Conservation (phyloP, 768 basidiomycete species). For the Psilocybe azurescens region DNA sequence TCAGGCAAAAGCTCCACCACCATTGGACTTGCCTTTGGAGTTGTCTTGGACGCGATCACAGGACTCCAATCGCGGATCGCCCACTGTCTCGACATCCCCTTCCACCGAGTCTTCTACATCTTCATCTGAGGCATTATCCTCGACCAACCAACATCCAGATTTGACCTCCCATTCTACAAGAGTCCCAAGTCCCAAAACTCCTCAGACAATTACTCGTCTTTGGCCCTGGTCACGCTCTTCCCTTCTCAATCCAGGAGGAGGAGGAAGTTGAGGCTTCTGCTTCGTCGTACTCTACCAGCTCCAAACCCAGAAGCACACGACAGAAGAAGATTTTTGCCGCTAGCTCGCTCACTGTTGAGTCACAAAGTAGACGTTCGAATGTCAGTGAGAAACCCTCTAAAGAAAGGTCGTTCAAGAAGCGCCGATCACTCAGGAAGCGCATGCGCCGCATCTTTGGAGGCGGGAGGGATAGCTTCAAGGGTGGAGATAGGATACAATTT, state of each 20-base stretch:
- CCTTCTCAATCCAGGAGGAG: background rate
- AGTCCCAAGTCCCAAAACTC: background rate
- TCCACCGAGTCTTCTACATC: background rate
- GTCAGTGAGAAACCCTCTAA: background rate
- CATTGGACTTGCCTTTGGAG: background rate
- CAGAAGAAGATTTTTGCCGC: background rate
- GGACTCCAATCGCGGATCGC: background rate
- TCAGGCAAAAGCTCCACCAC: background rate
- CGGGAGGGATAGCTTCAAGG: background rate
- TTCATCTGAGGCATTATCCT: background rate
- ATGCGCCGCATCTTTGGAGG: background rate
- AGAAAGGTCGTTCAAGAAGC: background rate
- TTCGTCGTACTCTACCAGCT: background rate
- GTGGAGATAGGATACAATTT: background rate
- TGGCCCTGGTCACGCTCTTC: background rate
- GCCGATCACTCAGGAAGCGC: slow-evolving; percentile 1
- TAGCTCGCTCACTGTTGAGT: background rate
- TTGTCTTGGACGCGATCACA: background rate
- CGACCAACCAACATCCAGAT: background rate
- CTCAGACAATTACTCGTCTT: background rate
- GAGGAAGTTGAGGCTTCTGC: background rate
- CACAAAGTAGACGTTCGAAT: background rate
- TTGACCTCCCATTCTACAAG: background rate
- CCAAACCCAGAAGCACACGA: background rate
- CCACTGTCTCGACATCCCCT: background rate